These are phyloP conservation scores for Vanderwaltozyma tropicalis DNA, from an alignment of 805 yeast species.

Conservation along the genomic window DNA sequence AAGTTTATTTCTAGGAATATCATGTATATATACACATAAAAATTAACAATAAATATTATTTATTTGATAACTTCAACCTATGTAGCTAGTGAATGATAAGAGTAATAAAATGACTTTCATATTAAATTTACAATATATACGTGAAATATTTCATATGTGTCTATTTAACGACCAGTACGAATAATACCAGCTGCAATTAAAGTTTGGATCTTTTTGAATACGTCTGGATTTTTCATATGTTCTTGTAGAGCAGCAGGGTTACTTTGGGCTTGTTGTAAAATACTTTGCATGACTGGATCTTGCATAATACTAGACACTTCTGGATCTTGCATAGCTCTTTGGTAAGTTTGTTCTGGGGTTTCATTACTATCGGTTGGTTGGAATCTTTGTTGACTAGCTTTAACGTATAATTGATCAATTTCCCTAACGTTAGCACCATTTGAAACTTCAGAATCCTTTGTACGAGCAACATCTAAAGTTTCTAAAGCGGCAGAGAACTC, in stretches of 20 bases:
- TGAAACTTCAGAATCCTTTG: conserved; percentile 53
- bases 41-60: too few relatives aligned
- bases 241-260: conserved; percentile 96
- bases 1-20: too few relatives aligned
- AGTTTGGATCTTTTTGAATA: conserved; percentile 74
- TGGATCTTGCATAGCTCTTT: conserved; percentile 86
- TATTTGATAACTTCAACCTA: too few relatives aligned
- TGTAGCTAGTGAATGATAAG: too few relatives aligned
- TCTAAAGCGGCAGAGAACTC: conserved; percentile 76
- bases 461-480: conserved; percentile 70
- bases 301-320: conserved; percentile 81
- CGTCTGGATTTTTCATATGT: conserved; percentile 94
- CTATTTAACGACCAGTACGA: conserved; percentile 63
- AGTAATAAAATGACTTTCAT: neutral
- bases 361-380: conserved; percentile 68
- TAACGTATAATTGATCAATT: conserved; percentile 70
- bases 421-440: conserved; percentile 57
- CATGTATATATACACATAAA: too few relatives aligned
- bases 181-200: conserved; percentile 95
- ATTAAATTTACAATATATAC: too few relatives aligned
- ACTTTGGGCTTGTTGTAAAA: conserved; percentile 83
- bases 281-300: conserved; percentile 94
- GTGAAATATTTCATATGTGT: neutral
- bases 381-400: conserved; percentile 74
- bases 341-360: conserved; percentile 89